Base-by-base conservation (phyloP, 2,329 filamentous ascomycete species). In the Tolypocladium sp. region DNA sequence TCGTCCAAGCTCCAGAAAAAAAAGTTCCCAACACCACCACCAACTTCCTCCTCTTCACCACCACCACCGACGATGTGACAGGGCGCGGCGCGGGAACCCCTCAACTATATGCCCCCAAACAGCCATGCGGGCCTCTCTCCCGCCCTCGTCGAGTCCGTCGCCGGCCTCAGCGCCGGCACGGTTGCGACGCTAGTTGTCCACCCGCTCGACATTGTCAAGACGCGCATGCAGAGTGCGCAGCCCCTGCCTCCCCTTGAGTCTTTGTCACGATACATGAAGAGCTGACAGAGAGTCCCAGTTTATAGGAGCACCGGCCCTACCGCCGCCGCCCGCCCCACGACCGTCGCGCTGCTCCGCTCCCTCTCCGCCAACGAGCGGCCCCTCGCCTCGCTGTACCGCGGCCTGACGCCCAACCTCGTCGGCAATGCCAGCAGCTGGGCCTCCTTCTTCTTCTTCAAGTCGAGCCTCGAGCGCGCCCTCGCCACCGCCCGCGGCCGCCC, bases 151-250 rank as follows among this genome's bases (percentile, higher is more conserved):
- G 94, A 97, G 82, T 88, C 89, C 69, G 80, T 92, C 72, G 91
- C 94, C 62, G 94, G 94, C 67, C 88, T 99, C 74, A 89, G 88
- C 64, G 94, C 94, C 61, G 94, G 94, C 62, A 82, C 91, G 59
- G 82, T 92, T 66, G 89, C 92, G 57, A 97, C 94, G 30, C 81
- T 97, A 55, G 87, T 86, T 59, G 89, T 94, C 57, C 93, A 97
- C 71, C 94, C 94, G 38, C 85, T 99, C 61, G 94, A 99, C 76
- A 87, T 99, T 63, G 87, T 97, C 71, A 99, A 99, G 81, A 97
- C 93, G 62, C 89, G 94, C 63, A 86, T 99, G 71, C 94, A 99
- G 77, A 87, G 90, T 92, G 77, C 60, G 77, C 70, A 44, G 27
- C 10, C 56, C n/a, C 33, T 37, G 20, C 15, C 30, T 17, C 25